Percentiles rank a stretch among this genome's conserved stretches.
Conservation (phyloP, 371 early-diverging fungal species). For the Mycotypha africana region DNA sequence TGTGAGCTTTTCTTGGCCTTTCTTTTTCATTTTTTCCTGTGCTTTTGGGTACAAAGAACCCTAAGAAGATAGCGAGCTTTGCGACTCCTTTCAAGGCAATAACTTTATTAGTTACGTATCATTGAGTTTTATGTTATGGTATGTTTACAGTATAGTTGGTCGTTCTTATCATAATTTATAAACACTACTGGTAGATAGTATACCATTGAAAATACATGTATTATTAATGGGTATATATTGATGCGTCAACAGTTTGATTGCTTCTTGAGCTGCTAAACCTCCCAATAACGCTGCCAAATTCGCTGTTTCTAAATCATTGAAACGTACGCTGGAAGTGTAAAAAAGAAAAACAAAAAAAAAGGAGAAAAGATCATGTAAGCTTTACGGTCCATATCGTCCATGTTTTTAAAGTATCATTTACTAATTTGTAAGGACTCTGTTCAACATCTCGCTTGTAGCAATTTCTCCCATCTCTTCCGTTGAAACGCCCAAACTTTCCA, state of each 20-base stretch:
- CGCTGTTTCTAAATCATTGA: constrained; percentile 73
- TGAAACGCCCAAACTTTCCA: constrained; percentile 12
- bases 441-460: constrained; percentile 5
- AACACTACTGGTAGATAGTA: constrained; percentile 51
- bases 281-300: constrained; percentile 86
- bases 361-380: no score
- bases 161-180: constrained; percentile 30
- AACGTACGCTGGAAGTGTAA: constrained; percentile 56
- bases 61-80: no score
- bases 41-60: no score
- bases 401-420: constrained; percentile 12
- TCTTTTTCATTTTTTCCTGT: no score
- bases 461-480: constrained; percentile 7
- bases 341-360: background rate
- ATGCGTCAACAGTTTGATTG: constrained; percentile 88
- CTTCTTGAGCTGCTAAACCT: constrained; percentile 92
- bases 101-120: no score
- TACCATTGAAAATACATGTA: constrained; percentile 79
- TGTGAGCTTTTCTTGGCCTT: no score
- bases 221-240: constrained; percentile 91
- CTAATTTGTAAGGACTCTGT: constrained; percentile 27
- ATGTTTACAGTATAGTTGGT: no score
- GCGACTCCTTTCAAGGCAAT: no score
- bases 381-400: no score
- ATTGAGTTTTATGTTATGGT: no score